These are phyloP conservation scores for Claviceps arundinis DNA, from an alignment of 2,329 filamentous ascomycete genomes.

Conservation along the genomic window DNA sequence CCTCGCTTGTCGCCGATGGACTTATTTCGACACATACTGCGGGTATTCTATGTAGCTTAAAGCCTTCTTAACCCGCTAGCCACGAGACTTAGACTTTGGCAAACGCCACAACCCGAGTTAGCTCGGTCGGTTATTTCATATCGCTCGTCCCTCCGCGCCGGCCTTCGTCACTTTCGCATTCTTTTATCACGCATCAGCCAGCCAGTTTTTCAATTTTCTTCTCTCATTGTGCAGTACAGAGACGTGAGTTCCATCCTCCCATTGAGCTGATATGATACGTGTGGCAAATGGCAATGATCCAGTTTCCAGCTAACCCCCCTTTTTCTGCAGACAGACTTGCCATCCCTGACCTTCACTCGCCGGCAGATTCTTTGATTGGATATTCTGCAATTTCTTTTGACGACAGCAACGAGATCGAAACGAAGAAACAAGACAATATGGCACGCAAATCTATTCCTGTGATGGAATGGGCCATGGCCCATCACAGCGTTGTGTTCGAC, in stretches of 20 bases:
- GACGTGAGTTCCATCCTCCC: background rate
- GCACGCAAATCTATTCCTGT: slow-evolving; percentile 4
- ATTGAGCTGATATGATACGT: background rate
- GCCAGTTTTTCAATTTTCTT: background rate
- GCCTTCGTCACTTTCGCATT: background rate
- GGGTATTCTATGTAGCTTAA: background rate
- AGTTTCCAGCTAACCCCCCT: background rate
- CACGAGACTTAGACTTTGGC: background rate
- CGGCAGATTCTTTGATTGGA: background rate
- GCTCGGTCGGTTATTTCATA: background rate
- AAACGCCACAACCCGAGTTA: background rate
- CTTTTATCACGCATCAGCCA: background rate
- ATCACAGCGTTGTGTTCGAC: slow-evolving; percentile 1
- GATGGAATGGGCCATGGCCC: slow-evolving; percentile 4
- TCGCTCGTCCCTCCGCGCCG: background rate
- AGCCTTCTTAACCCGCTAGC: background rate
- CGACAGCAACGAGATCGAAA: background rate
- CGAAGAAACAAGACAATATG: background rate
- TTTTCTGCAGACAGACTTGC: background rate
- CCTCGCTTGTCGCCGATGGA: background rate
- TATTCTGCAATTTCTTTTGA: background rate
- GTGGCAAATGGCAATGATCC: too few species aligned
- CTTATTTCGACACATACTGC: background rate
- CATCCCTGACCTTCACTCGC: background rate
- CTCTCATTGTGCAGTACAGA: background rate